Evolutionary conservation across 2,329 filamentous ascomycete species (phyloP).

Genomic region (Sporothrix mexicana): DNA sequence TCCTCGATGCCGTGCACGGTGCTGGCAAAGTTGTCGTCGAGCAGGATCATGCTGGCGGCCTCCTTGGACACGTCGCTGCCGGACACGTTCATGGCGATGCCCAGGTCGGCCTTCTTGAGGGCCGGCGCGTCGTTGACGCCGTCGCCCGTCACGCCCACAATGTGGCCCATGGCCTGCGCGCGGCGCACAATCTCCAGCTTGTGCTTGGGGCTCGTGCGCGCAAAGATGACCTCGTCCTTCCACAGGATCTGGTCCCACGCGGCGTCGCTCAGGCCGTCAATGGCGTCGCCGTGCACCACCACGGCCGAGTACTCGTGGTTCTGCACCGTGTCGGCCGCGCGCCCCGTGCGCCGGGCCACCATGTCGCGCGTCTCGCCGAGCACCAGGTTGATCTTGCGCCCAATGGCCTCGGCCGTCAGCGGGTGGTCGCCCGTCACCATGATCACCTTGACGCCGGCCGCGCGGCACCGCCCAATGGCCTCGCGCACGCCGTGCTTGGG

Average conservation of each 20-base stretch:
- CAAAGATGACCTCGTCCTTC: constrained; percentile 51
- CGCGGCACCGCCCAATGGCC: constrained; percentile 49
- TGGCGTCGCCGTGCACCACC: constrained; percentile 53
- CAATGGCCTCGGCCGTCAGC: constrained; percentile 64
- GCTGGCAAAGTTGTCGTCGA: constrained; percentile 73
- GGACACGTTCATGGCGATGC: no score
- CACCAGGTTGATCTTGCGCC: constrained; percentile 55
- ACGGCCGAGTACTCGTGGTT: constrained; percentile 40
- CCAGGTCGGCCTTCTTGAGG: constrained; percentile 67
- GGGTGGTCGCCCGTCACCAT: constrained; percentile 70
- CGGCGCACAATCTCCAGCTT: constrained; percentile 71
- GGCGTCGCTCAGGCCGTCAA: constrained; percentile 59
- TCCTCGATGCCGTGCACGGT: constrained; percentile 73
- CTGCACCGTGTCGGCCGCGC: constrained; percentile 36
- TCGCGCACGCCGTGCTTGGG: no score
- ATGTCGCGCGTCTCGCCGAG: constrained; percentile 32
- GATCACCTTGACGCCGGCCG: constrained; percentile 63
- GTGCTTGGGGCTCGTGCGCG: no score
- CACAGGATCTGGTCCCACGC: constrained; percentile 63
- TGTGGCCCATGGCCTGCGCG: constrained; percentile 38
- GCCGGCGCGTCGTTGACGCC: constrained; percentile 72
- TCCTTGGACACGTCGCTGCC: no score
- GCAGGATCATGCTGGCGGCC: constrained; percentile 46
- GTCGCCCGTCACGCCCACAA: constrained; percentile 75
- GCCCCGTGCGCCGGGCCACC: constrained; percentile 25